A percentile compares a stretch with the other conserved stretches of the same genome.
Conservation (phyloP, 139 green algal genomes). For the Chlamydomonas sp. region DNA sequence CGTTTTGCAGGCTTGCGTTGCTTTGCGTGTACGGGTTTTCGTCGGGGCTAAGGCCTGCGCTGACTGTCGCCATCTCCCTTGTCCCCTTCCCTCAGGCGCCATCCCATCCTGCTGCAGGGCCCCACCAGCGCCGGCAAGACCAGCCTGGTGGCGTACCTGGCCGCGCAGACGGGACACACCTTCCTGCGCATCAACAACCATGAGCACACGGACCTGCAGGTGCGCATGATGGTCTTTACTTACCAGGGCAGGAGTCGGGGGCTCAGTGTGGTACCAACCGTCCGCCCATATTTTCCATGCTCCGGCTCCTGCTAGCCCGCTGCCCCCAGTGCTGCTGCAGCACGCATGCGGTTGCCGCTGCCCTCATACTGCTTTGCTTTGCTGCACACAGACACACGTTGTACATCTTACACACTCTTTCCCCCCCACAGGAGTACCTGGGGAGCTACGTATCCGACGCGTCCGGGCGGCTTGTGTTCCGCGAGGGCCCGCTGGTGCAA, state of each 20-base stretch:
- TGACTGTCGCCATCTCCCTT: no score
- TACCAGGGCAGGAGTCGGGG: background rate
- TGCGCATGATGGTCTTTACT: background rate
- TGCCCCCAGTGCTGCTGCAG: background rate
- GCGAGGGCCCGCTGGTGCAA: conserved; percentile 94
- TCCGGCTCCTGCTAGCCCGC: background rate
- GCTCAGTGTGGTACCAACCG: background rate
- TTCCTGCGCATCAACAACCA: conserved; percentile 99
- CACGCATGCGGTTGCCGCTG: no score
- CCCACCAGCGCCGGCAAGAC: conserved; percentile 98
- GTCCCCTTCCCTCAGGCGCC: background rate
- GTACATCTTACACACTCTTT: background rate
- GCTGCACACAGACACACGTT: no score
- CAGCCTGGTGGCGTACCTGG: conserved; percentile 94
- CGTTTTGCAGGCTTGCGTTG: background rate
- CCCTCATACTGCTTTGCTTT: no score
- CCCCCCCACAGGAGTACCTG: conserved; percentile 91
- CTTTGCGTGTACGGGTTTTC: no score
- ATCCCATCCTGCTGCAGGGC: conserved; percentile 77
- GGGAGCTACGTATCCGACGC: conserved; percentile 88
- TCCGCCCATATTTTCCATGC: background rate
- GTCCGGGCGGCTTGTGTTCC: conserved; percentile 82
- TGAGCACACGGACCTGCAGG: conserved; percentile 97
- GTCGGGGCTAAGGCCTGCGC: no score
- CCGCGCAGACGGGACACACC: conserved; percentile 89